These are phyloP conservation scores for Pyrus betulifolia DNA, from an alignment of 306 rosid genomes.

Conservation along the genomic window DNA sequence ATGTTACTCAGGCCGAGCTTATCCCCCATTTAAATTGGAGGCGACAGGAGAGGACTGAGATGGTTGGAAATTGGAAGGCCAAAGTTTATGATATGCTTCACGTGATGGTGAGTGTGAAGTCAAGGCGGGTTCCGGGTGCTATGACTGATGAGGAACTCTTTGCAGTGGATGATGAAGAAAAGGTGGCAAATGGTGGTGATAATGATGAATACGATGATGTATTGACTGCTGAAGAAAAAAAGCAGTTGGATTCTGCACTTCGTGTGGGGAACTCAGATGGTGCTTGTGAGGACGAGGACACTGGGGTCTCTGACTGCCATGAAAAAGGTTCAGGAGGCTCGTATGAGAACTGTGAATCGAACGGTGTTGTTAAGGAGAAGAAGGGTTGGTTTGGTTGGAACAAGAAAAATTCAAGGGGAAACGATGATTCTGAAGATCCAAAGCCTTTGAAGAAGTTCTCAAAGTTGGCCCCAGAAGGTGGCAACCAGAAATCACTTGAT, in stretches of 20 bases:
- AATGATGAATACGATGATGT: constrained; percentile 89
- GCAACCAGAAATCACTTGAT: constrained; percentile 59
- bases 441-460: constrained; percentile 64
- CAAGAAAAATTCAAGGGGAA: constrained; percentile 60
- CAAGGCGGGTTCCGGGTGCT: constrained; percentile 98
- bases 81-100: constrained; percentile 96
- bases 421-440: constrained; percentile 69
- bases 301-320: constrained; percentile 42
- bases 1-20: constrained; percentile 97
- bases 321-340: constrained; percentile 60
- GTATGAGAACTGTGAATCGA: constrained; percentile 59
- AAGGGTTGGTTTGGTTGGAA: constrained; percentile 99
- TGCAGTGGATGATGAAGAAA: constrained; percentile 82
- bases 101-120: constrained; percentile 96
- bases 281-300: constrained; percentile 70
- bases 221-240: constrained; percentile 88
- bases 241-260: constrained; percentile 90
- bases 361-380: constrained; percentile 74
- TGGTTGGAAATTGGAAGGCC: constrained; percentile 97
- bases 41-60: constrained; percentile 95
- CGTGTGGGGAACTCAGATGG: constrained; percentile 60
- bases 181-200: constrained; percentile 62
- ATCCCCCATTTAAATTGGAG: constrained; percentile 94
- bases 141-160: constrained; percentile 99
- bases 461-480: constrained; percentile 64